phyloP scores from a whole-genome alignment of 495 filamentous ascomycete genomes.

The Bathelium albidoporum region DNA sequence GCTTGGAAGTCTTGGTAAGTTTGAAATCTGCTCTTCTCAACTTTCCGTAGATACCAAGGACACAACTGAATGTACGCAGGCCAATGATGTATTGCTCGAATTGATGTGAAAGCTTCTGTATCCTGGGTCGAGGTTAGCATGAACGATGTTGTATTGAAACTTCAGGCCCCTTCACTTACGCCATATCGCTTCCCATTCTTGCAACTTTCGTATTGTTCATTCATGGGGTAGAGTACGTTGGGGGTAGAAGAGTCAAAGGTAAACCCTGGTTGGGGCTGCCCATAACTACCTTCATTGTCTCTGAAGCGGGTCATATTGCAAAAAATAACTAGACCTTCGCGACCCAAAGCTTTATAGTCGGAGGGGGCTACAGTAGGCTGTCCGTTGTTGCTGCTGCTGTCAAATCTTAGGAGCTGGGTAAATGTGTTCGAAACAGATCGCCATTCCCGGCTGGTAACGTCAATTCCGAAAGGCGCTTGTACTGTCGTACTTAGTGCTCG shows the following conservation, averaged over 20 bases:
- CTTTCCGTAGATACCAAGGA: background rate
- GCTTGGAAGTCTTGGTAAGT: background rate
- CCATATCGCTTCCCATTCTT: background rate
- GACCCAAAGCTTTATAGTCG: background rate
- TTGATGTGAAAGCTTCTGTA: background rate
- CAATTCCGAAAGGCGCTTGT: background rate
- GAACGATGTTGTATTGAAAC: background rate
- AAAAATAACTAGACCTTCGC: background rate
- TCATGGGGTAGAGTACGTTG: background rate
- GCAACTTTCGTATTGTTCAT: background rate
- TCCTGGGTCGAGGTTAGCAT: background rate
- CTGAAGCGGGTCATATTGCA: background rate
- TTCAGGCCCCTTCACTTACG: background rate
- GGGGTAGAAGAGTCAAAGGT: background rate
- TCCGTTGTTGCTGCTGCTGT: background rate
- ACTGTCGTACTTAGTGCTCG: background rate
- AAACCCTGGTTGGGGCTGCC: background rate
- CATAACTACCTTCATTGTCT: background rate
- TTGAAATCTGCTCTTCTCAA: background rate
- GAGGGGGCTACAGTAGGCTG: background rate
- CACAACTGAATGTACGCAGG: background rate
- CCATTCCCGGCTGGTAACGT: background rate
- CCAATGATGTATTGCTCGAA: background rate
- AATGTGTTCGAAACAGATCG: background rate
- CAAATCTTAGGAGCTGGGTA: background rate